Conservation (phyloP, 331 rosid genomes). For the Dryas integrifolia region DNA sequence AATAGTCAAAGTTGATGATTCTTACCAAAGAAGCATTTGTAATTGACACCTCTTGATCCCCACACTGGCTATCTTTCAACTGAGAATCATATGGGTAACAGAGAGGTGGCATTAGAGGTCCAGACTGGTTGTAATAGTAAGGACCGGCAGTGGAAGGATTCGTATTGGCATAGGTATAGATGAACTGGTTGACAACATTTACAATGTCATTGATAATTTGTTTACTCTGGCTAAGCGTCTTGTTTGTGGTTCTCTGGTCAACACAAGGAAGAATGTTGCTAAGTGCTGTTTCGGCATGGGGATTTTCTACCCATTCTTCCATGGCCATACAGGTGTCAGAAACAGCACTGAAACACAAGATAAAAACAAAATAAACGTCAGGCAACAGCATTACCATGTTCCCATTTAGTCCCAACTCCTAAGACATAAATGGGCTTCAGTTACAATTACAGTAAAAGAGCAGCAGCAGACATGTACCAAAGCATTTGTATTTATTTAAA, state of each 20-base stretch:
- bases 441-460: not conserved
- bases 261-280: conserved; percentile 91
- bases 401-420: not conserved
- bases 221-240: conserved; percentile 76
- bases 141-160: conserved; percentile 35
- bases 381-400: not conserved
- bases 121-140: conserved; percentile 78
- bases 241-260: conserved; percentile 80
- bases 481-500: not conserved
- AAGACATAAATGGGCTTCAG: not conserved
- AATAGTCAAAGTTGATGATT: conserved; percentile 11
- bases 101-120: conserved; percentile 72
- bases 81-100: conserved; percentile 81
- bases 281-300: conserved; percentile 80
- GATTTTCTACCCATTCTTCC: conserved; percentile 94
- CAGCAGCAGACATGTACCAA: not conserved
- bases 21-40: conserved; percentile 81
- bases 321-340: conserved; percentile 96
- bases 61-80: conserved; percentile 59
- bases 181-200: conserved; percentile 57
- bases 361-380: not conserved
- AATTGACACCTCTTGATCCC: conserved; percentile 66
- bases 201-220: conserved; percentile 62
- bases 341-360: conserved; percentile 55
- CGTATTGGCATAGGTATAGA: conserved; percentile 60